These are phyloP conservation scores for Pleurotus salmoneostramineus DNA, from an alignment of 768 basidiomycete genomes.

Conservation along the genomic window DNA sequence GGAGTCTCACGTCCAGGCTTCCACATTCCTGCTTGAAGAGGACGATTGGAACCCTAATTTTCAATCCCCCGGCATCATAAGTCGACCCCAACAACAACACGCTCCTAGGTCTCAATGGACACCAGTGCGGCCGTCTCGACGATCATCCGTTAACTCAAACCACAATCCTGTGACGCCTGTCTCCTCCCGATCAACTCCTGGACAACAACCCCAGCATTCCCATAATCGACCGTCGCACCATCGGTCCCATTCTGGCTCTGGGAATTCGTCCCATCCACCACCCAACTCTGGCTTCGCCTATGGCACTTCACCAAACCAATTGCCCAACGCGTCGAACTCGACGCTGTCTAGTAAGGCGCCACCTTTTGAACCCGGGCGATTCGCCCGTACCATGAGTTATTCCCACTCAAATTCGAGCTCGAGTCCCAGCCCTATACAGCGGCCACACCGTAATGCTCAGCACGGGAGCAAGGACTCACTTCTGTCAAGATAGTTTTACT, in stretches of 20 bases:
- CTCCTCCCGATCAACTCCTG: neutral
- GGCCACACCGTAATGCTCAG: neutral
- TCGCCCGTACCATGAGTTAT: neutral
- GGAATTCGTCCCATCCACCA: neutral
- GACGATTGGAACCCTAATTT: conserved; percentile 13
- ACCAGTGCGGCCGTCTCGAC: neutral
- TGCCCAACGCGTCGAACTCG: conserved; percentile 17
- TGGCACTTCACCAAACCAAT: conserved; percentile 3
- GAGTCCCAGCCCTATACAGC: conserved; percentile 1
- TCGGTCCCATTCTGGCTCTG: neutral
- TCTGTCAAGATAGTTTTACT: neutral
- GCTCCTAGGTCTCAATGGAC: conserved; percentile 10
- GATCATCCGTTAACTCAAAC: conserved; percentile 4
- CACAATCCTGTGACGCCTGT: neutral
- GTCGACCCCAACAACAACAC: conserved; percentile 15
- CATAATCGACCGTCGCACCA: neutral
- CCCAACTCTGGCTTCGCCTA: neutral
- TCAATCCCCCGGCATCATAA: conserved; percentile 14
- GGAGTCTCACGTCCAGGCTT: neutral
- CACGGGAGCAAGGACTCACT: conserved; percentile 6
- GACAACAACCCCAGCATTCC: neutral
- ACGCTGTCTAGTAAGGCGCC: conserved; percentile 46
- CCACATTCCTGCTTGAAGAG: neutral
- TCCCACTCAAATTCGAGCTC: conserved; percentile 1
- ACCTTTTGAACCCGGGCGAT: conserved; percentile 43